These are phyloP conservation scores for Scenedesmus sp. DNA, from an alignment of 163 green algal species.

Conservation along the genomic window DNA sequence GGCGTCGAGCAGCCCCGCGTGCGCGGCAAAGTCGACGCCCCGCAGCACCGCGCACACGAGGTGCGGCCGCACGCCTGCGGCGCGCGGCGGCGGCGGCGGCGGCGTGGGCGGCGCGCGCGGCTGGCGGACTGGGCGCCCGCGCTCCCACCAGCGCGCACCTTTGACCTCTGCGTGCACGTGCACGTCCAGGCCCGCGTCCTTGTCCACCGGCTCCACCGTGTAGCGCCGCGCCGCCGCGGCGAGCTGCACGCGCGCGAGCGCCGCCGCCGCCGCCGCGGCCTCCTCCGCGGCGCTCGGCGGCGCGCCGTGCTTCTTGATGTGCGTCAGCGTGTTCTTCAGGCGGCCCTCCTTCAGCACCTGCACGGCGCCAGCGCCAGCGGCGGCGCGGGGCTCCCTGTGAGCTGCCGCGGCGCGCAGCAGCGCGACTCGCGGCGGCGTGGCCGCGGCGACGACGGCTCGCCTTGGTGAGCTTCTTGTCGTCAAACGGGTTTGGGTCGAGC, in stretches of 20 bases:
- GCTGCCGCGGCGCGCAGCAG: background rate
- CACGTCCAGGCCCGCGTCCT: slow-evolving; percentile 1
- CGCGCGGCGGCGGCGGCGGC: too few species aligned
- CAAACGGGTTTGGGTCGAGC: slow-evolving; percentile 40
- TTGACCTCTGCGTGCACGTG: slow-evolving; percentile 35
- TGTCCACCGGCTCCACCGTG: slow-evolving; percentile 22
- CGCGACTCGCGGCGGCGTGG: background rate
- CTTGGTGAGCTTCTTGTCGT: slow-evolving; percentile 44
- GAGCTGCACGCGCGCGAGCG: background rate
- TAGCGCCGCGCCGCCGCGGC: slow-evolving; percentile 3
- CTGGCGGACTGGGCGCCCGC: too few species aligned
- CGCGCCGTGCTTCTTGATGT: slow-evolving; percentile 43
- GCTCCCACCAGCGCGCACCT: slow-evolving; percentile 7
- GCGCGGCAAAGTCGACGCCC: slow-evolving; percentile 30
- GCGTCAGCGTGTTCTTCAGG: slow-evolving; percentile 43
- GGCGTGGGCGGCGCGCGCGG: too few species aligned
- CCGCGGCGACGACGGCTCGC: background rate
- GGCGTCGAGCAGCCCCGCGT: slow-evolving; percentile 2
- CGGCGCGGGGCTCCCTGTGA: too few species aligned
- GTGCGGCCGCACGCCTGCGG: slow-evolving; percentile 29
- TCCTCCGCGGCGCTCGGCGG: slow-evolving; percentile 7
- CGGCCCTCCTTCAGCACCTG: slow-evolving; percentile 42
- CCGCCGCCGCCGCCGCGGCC: slow-evolving; percentile 22
- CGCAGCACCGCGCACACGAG: slow-evolving; percentile 33
- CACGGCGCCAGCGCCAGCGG: background rate